Percentiles rank a stretch among this genome's conserved stretches.
phyloP scores from a whole-genome alignment of 169 alveolate genomes.

The Plasmodium sp. region DNA sequence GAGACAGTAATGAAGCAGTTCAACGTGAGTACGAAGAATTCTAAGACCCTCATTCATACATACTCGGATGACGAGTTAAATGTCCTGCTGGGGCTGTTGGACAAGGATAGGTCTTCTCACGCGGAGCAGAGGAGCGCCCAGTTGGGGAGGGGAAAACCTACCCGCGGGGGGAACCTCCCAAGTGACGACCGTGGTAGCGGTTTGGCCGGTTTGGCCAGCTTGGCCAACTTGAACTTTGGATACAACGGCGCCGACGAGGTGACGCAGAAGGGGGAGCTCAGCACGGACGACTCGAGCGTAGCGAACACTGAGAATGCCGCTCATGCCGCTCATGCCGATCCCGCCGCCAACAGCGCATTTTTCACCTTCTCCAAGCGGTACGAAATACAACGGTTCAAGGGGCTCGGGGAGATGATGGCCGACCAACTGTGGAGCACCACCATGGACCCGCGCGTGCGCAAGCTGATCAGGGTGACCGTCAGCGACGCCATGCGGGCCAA shows the following conservation, averaged over 20 bases:
- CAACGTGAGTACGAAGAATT: conserved; percentile 78
- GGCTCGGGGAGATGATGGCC: conserved; percentile 91
- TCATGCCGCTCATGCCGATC: too few relatives aligned
- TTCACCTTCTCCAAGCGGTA: conserved; percentile 59
- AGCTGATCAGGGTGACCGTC: conserved; percentile 82
- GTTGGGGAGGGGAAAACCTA: neutral
- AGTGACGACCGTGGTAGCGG: neutral
- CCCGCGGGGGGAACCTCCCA: neutral
- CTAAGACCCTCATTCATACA: conserved; percentile 68
- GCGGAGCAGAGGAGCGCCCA: neutral
- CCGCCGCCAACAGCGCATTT: neutral
- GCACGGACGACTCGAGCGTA: neutral
- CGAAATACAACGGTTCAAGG: conserved; percentile 86
- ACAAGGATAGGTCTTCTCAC: conserved; percentile 19
- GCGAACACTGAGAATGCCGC: neutral
- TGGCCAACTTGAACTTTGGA: neutral
- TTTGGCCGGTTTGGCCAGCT: neutral
- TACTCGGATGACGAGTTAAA: conserved; percentile 59
- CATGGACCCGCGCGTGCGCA: conserved; percentile 85
- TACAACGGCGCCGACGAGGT: neutral
- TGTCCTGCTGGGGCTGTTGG: conserved; percentile 38
- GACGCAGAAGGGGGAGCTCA: neutral
- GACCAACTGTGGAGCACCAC: conserved; percentile 89
- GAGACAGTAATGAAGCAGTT: conserved; percentile 40
- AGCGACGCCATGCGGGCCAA: conserved; percentile 81